These are phyloP conservation scores for Lachnellula suecica DNA, from an alignment of 2,329 filamentous ascomycete species.

Conservation along the genomic window DNA sequence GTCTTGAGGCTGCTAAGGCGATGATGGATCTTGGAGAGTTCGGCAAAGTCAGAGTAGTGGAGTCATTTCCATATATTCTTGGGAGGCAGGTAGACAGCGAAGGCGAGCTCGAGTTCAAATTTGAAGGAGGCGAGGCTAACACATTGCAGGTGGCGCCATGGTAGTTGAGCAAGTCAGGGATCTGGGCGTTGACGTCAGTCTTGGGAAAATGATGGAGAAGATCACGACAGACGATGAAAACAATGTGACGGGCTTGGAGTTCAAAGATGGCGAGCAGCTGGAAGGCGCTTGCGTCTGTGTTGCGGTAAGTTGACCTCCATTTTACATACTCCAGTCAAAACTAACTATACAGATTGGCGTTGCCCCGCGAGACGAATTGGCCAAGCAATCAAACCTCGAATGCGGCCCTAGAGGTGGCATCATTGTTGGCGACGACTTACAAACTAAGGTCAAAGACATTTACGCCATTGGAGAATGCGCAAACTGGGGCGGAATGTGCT, in stretches of 20 bases:
- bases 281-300: constrained; percentile 83
- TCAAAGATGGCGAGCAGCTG: constrained; percentile 78
- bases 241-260: constrained; percentile 69
- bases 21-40: constrained; percentile 84
- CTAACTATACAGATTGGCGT: no score
- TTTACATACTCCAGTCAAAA: no score
- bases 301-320: no score
- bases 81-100: constrained; percentile 80
- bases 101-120: no score
- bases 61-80: constrained; percentile 80
- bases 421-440: constrained; percentile 56
- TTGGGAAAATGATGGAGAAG: constrained; percentile 73
- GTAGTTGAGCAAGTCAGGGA: constrained; percentile 78
- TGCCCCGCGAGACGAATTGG: constrained; percentile 76
- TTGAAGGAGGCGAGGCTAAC: no score
- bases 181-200: constrained; percentile 77
- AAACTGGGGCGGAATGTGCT: constrained; percentile 84
- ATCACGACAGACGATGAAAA: constrained; percentile 69
- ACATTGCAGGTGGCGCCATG: constrained; percentile 73
- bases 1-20: constrained; percentile 86
- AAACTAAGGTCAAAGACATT: constrained; percentile 69
- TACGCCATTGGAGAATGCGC: constrained; percentile 92
- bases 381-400: constrained; percentile 65
- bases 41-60: constrained; percentile 72
- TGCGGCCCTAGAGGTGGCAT: constrained; percentile 75